Base-by-base conservation (phyloP, 1,139 yeast species). In the Taiozyma sp. region DNA sequence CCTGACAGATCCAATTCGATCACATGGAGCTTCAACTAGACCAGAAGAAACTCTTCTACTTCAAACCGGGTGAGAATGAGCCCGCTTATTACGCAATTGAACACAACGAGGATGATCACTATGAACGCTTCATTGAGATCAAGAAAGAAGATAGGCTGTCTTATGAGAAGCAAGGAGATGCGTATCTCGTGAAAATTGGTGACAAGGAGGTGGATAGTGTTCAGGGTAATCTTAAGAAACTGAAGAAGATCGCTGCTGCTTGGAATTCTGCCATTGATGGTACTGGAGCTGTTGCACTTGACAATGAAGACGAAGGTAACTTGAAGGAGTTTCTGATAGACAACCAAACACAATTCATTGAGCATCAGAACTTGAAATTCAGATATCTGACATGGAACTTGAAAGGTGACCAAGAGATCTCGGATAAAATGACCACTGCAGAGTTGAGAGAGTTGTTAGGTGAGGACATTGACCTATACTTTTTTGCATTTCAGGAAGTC, bases 401-500 rank as follows among this genome's bases (percentile, higher is more conserved):
- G 22, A 72, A 71, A 19, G 81, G 80, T n/a, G 65, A 68, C 29
- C 51, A 24, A 13, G 43, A 40, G 29, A 40, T 40, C 10, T 23
- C 63, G 58, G 50, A 40, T 9, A 24, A 40, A 19, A 5, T 40
- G 6, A 23, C 63, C 59, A 44, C 59, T 7, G 53, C 57, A 9
- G 62, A 59, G 36, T 49, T 65, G 43, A 51, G 67, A 24, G 61
- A 62, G 4, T 40, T 56, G 30, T 62, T 65, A 22, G 30, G 40
- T 13, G 32, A n/a, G 6, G 39, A 23, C 1, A 39, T 67, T 3
- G 81, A 78, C 51, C 52, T 80, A 0, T 73, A 74, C 51, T 69
- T 76, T 6, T 55, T 79, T 8, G 74, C 74, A 9, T 67, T 80
- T 50, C 85, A 80, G 57, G 85, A 80, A 55, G 71, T 81, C 1